A percentile compares a stretch with the other conserved stretches of the same genome.
phyloP scores from a whole-genome alignment of 2,329 filamentous ascomycete species.

The Chalara sp. region DNA sequence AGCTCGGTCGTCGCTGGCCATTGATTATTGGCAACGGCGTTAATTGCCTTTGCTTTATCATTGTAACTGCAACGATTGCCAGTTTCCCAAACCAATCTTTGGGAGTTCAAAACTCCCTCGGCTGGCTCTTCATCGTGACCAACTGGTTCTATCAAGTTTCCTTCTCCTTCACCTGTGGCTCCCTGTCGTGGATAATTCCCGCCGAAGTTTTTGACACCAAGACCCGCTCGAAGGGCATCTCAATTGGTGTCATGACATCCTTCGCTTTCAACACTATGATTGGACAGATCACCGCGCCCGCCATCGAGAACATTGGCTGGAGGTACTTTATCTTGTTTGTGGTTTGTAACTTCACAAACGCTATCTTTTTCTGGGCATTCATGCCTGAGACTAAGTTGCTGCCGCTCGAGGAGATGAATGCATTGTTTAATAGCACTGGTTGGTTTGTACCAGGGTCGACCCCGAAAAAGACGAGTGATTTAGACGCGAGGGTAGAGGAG shows the following conservation, averaged over 20 bases:
- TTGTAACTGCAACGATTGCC: slow-evolving; percentile 32
- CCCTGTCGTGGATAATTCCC: slow-evolving; percentile 36
- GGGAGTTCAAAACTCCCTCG: slow-evolving; percentile 35
- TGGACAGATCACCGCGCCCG: slow-evolving; percentile 51
- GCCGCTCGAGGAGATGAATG: slow-evolving; percentile 55
- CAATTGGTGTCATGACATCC: slow-evolving; percentile 48
- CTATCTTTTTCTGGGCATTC: slow-evolving; percentile 55
- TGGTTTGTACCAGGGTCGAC: slow-evolving; percentile 36
- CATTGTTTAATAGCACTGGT: slow-evolving; percentile 49
- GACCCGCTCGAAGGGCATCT: slow-evolving; percentile 53
- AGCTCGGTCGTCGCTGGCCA: slow-evolving; percentile 48
- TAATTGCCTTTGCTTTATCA: slow-evolving; percentile 53
- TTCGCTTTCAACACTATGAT: slow-evolving; percentile 65
- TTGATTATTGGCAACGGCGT: slow-evolving; percentile 51
- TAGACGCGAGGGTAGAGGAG: slow-evolving; percentile 1
- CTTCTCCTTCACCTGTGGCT: slow-evolving; percentile 49
- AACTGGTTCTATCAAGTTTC: slow-evolving; percentile 58
- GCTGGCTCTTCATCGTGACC: slow-evolving; percentile 51
- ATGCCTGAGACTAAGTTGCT: slow-evolving; percentile 52
- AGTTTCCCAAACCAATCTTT: slow-evolving; percentile 33
- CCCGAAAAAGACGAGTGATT: background rate
- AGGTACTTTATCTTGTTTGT: slow-evolving; percentile 40
- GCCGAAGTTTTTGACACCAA: slow-evolving; percentile 56
- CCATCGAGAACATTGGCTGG: slow-evolving; percentile 21
- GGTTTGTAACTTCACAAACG: slow-evolving; percentile 58